These are phyloP conservation scores for Ceratopteris richardii DNA, from an alignment of 75 land plant species.

Conservation along the genomic window DNA sequence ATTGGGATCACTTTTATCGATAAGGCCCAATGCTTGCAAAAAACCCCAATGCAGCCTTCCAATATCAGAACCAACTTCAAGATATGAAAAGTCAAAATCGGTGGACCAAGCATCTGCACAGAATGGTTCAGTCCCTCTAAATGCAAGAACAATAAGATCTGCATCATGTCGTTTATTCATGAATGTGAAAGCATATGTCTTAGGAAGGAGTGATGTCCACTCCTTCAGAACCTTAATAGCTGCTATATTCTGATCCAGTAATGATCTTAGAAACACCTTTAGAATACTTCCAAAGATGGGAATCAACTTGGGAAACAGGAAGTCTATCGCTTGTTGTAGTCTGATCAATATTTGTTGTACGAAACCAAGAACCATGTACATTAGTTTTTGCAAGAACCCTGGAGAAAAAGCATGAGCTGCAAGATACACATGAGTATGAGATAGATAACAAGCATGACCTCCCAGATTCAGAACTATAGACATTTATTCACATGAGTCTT, in stretches of 20 bases:
- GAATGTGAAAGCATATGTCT: constrained; percentile 69
- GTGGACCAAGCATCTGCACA: constrained; percentile 60
- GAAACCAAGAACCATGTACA: no score
- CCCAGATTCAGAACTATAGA: no score
- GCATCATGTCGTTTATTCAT: constrained; percentile 37
- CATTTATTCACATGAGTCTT: no score
- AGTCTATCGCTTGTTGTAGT: no score
- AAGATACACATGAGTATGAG: no score
- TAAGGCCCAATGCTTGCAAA: constrained; percentile 48
- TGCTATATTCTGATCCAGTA: neutral
- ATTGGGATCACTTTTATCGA: constrained; percentile 3
- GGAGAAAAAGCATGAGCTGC: constrained; percentile 5
- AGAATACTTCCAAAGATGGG: neutral
- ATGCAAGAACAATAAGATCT: constrained; percentile 46
- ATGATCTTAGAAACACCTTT: neutral
- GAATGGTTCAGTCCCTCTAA: constrained; percentile 78
- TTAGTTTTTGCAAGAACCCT: neutral
- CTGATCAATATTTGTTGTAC: no score
- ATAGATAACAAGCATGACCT: no score
- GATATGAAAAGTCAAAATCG: constrained; percentile 70
- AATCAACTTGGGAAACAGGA: no score
- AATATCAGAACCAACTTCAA: constrained; percentile 12
- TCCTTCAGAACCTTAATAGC: no score
- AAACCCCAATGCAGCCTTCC: constrained; percentile 49
- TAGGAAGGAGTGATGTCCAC: neutral